These are phyloP conservation scores for Graphium sp. DNA, from an alignment of 2,329 filamentous ascomycete species.

Conservation along the genomic window DNA sequence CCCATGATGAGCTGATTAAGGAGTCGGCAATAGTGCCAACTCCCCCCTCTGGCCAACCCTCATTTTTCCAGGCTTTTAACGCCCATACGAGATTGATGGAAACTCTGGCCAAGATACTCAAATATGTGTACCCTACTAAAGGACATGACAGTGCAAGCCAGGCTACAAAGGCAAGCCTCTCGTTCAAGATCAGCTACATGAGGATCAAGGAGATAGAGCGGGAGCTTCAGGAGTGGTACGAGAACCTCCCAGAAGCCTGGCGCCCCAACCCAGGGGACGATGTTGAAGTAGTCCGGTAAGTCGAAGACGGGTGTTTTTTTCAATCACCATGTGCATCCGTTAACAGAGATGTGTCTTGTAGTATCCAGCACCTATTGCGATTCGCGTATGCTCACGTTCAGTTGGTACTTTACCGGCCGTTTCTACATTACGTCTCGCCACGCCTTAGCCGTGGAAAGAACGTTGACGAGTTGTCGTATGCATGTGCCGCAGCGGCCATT, in stretches of 20 bases:
- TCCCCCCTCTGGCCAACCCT: slow-evolving; percentile 37
- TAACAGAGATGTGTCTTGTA: slow-evolving; percentile 9
- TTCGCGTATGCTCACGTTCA: slow-evolving; percentile 74
- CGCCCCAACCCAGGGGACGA: slow-evolving; percentile 64
- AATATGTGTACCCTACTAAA: slow-evolving; percentile 37
- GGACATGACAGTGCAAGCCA: neutral
- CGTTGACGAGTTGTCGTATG: slow-evolving; percentile 64
- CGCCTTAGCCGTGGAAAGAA: slow-evolving; percentile 34
- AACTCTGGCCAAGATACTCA: slow-evolving; percentile 48
- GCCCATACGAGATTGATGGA: slow-evolving; percentile 47
- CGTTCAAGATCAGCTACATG: slow-evolving; percentile 45
- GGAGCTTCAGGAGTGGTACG: slow-evolving; percentile 46
- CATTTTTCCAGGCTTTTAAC: slow-evolving; percentile 48
- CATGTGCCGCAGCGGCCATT: slow-evolving; percentile 47
- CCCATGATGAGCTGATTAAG: slow-evolving; percentile 53
- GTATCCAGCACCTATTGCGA: slow-evolving; percentile 57
- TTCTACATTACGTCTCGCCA: slow-evolving; percentile 67
- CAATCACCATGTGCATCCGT: neutral
- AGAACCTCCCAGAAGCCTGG: slow-evolving; percentile 55
- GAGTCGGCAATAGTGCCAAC: slow-evolving; percentile 31
- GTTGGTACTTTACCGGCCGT: slow-evolving; percentile 68
- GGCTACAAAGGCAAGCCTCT: slow-evolving; percentile 19
- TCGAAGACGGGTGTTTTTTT: slow-evolving; percentile 3
- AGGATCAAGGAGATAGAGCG: slow-evolving; percentile 48
- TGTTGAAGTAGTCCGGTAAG: slow-evolving; percentile 60